Conservation (phyloP, 2,329 filamentous ascomycete genomes). For the Cercospora beticola region DNA sequence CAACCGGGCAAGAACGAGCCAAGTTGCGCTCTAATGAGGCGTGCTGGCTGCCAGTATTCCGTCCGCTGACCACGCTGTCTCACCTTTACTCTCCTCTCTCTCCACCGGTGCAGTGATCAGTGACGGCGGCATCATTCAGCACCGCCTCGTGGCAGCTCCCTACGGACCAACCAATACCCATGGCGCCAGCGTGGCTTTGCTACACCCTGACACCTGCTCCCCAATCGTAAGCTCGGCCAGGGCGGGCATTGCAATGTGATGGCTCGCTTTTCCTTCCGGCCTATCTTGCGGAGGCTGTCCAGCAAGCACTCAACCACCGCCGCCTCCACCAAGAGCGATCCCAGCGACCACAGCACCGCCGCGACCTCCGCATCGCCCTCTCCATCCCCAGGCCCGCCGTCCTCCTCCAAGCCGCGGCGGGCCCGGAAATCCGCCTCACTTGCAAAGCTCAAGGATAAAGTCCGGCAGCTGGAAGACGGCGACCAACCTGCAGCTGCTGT, state of each 20-base stretch:
- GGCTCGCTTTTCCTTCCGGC: constrained; percentile 27
- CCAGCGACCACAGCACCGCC: constrained; percentile 20
- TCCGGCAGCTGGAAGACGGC: constrained; percentile 12
- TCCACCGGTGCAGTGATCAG: neutral
- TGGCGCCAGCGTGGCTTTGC: neutral
- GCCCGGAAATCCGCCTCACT: constrained; percentile 23
- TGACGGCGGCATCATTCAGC: neutral
- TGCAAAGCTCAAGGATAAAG: constrained; percentile 27
- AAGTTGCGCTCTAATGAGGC: neutral
- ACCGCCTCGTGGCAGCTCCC: neutral
- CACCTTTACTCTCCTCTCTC: neutral
- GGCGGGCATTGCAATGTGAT: constrained; percentile 12
- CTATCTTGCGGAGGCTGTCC: constrained; percentile 28
- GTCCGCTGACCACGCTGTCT: neutral
- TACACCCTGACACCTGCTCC: neutral
- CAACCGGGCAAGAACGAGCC: constrained; percentile 5
- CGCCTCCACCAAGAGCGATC: constrained; percentile 23
- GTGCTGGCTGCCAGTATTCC: neutral
- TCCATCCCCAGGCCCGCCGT: constrained; percentile 11
- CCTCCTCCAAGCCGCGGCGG: constrained; percentile 1
- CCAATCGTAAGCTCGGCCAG: neutral
- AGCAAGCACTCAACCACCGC: constrained; percentile 25
- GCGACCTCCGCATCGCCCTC: constrained; percentile 20
- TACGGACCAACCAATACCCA: neutral
- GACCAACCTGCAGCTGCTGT: neutral